phyloP scores from a whole-genome alignment of 2,329 filamentous ascomycete genomes.

The Pseudocercospora crystallina region DNA sequence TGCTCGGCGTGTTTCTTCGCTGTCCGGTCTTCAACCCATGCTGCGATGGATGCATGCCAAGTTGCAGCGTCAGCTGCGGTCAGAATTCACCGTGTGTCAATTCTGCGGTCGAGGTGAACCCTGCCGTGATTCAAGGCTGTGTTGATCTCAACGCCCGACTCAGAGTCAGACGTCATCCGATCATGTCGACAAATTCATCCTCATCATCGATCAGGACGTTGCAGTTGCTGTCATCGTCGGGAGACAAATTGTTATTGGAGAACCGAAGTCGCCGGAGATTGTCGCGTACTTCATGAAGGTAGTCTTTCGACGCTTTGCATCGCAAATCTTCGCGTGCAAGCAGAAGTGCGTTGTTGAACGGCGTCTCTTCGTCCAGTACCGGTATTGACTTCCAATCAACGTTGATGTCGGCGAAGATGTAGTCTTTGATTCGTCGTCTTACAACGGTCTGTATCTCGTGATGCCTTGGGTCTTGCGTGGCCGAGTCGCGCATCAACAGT shows the following conservation, averaged over 20 bases:
- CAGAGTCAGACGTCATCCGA: slow-evolving; percentile 16
- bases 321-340: slow-evolving; percentile 17
- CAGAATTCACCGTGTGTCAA: no score
- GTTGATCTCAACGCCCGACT: no score
- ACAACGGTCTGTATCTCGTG: slow-evolving; percentile 8
- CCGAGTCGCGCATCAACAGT: slow-evolving; percentile 12
- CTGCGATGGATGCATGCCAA: no score
- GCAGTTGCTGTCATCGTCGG: background rate
- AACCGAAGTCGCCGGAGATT: slow-evolving; percentile 8
- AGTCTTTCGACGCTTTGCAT: slow-evolving; percentile 20
- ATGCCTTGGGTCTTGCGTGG: slow-evolving; percentile 5
- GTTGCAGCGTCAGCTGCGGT: no score
- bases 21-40: no score
- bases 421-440: slow-evolving; percentile 16
- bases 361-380: slow-evolving; percentile 19
- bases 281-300: slow-evolving; percentile 17
- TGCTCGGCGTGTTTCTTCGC: no score
- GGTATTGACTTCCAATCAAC: slow-evolving; percentile 27
- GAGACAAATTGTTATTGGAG: background rate
- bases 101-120: no score
- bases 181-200: slow-evolving; percentile 25
- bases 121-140: no score
- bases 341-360: slow-evolving; percentile 16
- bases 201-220: slow-evolving; percentile 19
- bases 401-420: slow-evolving; percentile 18